These are phyloP conservation scores for Debaryomyces robertsiae DNA, from an alignment of 1,139 yeast species.

Conservation along the genomic window DNA sequence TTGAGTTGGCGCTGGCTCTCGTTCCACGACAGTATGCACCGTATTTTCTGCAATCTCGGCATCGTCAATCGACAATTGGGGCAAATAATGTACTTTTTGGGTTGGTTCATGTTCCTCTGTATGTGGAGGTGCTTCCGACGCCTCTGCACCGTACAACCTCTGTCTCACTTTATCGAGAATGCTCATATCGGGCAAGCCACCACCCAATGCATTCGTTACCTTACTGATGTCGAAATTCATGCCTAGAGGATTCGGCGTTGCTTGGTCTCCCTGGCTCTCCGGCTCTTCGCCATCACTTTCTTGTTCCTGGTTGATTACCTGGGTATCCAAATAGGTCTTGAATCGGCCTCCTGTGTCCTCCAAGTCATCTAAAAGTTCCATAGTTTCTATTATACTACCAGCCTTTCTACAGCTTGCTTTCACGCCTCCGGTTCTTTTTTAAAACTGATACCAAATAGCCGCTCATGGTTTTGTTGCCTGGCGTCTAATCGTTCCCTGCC, in stretches of 20 bases:
- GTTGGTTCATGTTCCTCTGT: not conserved
- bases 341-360: constrained; percentile 17
- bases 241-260: constrained; percentile 11
- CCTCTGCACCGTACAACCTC: constrained; percentile 12
- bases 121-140: not conserved
- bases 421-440: not conserved
- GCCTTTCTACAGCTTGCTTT: not conserved
- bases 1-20: not conserved
- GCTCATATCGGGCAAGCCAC: constrained; percentile 9
- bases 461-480: constrained; percentile 2
- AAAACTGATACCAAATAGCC: not conserved
- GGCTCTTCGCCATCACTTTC: constrained; percentile 6
- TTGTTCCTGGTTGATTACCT: constrained; percentile 10
- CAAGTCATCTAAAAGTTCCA: constrained; percentile 26
- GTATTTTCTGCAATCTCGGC: constrained; percentile 12
- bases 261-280: constrained; percentile 13
- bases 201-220: constrained; percentile 16
- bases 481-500: not conserved
- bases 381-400: constrained; percentile 9
- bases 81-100: constrained; percentile 11
- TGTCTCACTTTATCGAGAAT: constrained; percentile 14
- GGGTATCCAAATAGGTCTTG: constrained; percentile 12
- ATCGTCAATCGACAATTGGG: constrained; percentile 18
- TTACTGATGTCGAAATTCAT: constrained; percentile 19
- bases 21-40: not conserved